These are phyloP conservation scores for Pestalotiopsis sp. DNA, from an alignment of 2,329 filamentous ascomycete genomes.

Conservation along the genomic window DNA sequence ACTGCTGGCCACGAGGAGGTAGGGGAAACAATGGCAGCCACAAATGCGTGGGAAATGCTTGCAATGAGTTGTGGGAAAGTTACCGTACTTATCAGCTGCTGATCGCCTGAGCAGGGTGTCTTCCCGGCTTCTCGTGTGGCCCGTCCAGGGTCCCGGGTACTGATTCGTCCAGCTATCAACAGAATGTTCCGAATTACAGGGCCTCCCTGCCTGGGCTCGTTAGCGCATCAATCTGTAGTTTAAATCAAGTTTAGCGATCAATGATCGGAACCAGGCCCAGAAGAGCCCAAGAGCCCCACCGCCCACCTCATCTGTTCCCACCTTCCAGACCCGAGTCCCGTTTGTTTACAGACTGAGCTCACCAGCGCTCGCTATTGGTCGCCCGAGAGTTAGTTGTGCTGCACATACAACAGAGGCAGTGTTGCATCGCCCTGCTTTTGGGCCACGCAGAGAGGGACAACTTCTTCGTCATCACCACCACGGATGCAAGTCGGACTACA, in stretches of 20 bases:
- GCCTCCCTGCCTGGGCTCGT: neutral
- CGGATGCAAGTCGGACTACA: neutral
- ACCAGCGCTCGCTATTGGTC: constrained; percentile 10
- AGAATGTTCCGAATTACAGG: neutral
- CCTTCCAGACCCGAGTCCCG: constrained; percentile 6
- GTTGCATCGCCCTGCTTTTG: neutral
- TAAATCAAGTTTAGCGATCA: neutral
- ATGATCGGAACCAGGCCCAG: neutral
- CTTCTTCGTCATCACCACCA: constrained; percentile 2
- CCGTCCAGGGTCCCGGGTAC: neutral
- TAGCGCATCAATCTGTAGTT: neutral
- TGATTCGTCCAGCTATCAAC: neutral
- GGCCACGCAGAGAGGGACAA: neutral
- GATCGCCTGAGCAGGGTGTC: neutral
- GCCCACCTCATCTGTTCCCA: constrained; percentile 7
- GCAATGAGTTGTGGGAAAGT: neutral
- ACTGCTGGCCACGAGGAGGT: neutral
- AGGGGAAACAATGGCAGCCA: neutral
- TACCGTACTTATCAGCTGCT: neutral
- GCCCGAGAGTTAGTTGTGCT: neutral
- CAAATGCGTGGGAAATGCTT: neutral
- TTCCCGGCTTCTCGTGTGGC: neutral
- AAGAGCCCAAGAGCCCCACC: neutral
- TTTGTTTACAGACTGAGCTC: constrained; percentile 14
- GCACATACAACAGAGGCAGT: neutral